Base-by-base conservation (phyloP, 2,329 filamentous ascomycete species). In the Elsinoe arachidis region DNA sequence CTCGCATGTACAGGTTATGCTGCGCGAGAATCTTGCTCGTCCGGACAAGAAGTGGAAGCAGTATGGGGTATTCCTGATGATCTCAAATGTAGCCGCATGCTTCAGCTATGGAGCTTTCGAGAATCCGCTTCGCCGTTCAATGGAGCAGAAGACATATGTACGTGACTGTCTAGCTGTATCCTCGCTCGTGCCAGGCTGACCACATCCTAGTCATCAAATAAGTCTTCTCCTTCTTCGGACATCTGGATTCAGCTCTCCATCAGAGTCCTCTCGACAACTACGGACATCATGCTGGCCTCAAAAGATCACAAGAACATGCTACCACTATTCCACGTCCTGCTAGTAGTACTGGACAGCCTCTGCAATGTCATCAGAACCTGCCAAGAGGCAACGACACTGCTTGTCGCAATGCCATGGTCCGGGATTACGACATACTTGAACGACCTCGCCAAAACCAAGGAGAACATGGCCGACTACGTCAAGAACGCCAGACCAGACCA, bases 311-410 rank as follows among this genome's bases (percentile, higher is more conserved):
- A 54, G 39, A 58, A 84, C 60, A 78, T 82, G 2, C 71, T 87
- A 1, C 78, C 84, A 0, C 86, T 82, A 64, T 64, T 86, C 0
- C 84, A 88, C 61, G 77, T 82, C 0, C 77, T 79, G 3, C 70
- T 89, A 23, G 78, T 80, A 0, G 87, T 86, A 62, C 65, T 88
- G 78, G 69, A 66, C 58, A 12, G 68, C 73, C 15, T 66, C 81
- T 59, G 44, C 35, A 54, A 51, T 43, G 49, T 61, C 9, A 15
- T 39, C 2, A 56, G 34, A 10, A 38, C 26, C 9, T 55, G 57
- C 52, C 35, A 34, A 2, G 44, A 56, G 19, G 57, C 57, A 34
- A n/a, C 30, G 41, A 33, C 53, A 21, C 58, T 59, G 62, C 53
- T 61, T 6, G n/a, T 43, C 12, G 64, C 69, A 0, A 72, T 80